These are phyloP conservation scores for Fibroporia radiculosa DNA, from an alignment of 768 basidiomycete genomes.

Conservation along the genomic window DNA sequence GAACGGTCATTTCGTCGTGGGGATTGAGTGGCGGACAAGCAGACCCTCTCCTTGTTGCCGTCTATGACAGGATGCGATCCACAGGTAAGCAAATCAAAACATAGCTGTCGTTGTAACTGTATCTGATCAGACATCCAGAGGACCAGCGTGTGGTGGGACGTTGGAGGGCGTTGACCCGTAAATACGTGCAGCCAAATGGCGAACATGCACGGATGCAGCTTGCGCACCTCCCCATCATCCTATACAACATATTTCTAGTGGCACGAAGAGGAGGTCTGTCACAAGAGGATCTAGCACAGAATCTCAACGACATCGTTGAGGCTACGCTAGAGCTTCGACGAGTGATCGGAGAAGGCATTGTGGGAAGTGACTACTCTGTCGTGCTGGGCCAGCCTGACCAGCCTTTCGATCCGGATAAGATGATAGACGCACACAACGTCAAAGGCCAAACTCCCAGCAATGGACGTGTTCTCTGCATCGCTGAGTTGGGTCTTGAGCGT, in stretches of 20 bases:
- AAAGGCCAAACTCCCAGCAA: no score
- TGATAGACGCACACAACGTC: constrained; percentile 9
- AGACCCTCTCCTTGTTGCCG: neutral
- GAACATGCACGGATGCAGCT: neutral
- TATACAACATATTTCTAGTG: neutral
- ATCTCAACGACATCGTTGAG: constrained; percentile 8
- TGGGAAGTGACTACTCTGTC: constrained; percentile 11
- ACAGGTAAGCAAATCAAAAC: constrained; percentile 7
- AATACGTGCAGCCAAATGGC: neutral
- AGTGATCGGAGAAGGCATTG: constrained; percentile 10
- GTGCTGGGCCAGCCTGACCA: constrained; percentile 5
- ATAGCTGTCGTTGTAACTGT: neutral
- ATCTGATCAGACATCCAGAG: constrained; percentile 2
- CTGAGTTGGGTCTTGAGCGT: constrained; percentile 4
- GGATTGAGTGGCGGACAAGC: neutral
- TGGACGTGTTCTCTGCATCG: constrained; percentile 2
- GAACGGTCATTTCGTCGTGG: constrained; percentile 6
- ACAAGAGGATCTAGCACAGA: neutral
- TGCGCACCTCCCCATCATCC: neutral
- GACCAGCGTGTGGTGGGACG: constrained; percentile 5
- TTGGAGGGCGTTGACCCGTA: constrained; percentile 10
- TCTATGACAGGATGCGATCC: constrained; percentile 1
- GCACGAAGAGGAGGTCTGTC: neutral
- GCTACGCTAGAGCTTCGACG: constrained; percentile 11
- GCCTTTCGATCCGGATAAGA: neutral